Percentiles rank a stretch among this genome's conserved stretches.
Evolutionary conservation across 2,329 filamentous ascomycete species (phyloP).

Genomic region (Davidsoniella neocaledoniae): DNA sequence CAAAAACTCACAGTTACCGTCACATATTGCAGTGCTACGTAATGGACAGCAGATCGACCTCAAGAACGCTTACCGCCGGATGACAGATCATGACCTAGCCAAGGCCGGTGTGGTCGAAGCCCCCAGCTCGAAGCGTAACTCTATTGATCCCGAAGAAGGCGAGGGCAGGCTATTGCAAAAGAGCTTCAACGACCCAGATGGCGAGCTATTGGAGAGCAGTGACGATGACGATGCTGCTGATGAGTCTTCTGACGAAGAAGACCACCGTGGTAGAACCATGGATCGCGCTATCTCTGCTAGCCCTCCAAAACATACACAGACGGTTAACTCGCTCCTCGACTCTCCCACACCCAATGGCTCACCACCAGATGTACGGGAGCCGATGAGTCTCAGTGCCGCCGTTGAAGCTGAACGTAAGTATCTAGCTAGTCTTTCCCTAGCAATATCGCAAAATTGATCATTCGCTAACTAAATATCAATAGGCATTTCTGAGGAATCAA

Average conservation of each 20-base stretch:
- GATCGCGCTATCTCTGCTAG: constrained; percentile 20
- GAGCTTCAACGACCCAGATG: constrained; percentile 15
- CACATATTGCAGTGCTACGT: constrained; percentile 33
- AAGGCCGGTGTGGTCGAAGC: constrained; percentile 44
- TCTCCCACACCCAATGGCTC: not conserved
- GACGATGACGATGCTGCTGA: constrained; percentile 42
- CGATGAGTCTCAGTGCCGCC: constrained; percentile 50
- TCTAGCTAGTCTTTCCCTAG: not conserved
- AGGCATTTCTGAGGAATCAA: constrained; percentile 7
- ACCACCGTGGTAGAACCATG: constrained; percentile 41
- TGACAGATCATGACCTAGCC: constrained; percentile 55
- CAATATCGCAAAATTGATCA: not conserved
- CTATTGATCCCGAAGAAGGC: constrained; percentile 22
- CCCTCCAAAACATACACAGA: not conserved
- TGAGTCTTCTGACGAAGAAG: constrained; percentile 42
- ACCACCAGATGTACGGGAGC: constrained; percentile 19
- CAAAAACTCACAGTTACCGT: constrained; percentile 7
- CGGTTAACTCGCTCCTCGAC: constrained; percentile 2
- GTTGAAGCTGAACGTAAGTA: constrained; percentile 63
- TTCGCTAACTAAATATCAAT: not conserved
- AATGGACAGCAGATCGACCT: constrained; percentile 49
- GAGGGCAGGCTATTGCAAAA: constrained; percentile 17
- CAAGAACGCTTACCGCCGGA: constrained; percentile 49
- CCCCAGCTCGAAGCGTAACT: constrained; percentile 34
- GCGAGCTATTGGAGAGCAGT: constrained; percentile 44